Conservation (phyloP, 2,329 filamentous ascomycete species). For the Blumeria hordei region DNA sequence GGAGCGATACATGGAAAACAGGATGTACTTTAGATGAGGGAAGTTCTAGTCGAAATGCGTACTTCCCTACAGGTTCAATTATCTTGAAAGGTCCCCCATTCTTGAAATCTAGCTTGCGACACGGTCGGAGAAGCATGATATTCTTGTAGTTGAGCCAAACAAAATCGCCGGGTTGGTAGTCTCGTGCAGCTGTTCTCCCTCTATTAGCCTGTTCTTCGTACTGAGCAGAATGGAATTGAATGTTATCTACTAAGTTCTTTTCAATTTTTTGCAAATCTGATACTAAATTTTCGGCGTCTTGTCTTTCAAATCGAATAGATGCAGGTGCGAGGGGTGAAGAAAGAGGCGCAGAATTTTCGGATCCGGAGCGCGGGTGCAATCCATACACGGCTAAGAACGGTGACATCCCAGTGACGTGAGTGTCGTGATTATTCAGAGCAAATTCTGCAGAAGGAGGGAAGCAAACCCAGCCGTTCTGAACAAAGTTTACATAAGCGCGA, state of each 20-base stretch:
- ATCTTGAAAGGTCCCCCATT: background rate
- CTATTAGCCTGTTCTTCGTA: background rate
- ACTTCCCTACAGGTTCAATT: background rate
- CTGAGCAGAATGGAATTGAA: background rate
- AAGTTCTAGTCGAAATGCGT: background rate
- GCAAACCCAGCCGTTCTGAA: conserved; percentile 5
- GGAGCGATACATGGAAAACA: background rate
- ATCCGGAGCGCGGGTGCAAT: background rate
- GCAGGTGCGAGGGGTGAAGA: background rate
- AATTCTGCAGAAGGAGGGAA: conserved; percentile 6
- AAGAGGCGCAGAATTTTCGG: background rate
- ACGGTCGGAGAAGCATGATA: background rate
- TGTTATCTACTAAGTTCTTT: background rate
- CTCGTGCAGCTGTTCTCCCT: background rate
- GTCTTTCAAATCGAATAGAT: background rate
- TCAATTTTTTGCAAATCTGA: background rate
- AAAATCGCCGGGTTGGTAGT: background rate
- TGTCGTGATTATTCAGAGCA: conserved; percentile 3
- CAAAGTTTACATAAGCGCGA: conserved; percentile 3
- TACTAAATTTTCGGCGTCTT: background rate
- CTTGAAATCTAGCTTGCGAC: background rate
- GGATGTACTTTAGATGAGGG: background rate
- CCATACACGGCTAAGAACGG: conserved; percentile 5
- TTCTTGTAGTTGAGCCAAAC: background rate
- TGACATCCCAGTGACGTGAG: conserved; percentile 2